These are phyloP conservation scores for Miamiensis avidus DNA, from an alignment of 169 alveolate species.

Conservation along the genomic window DNA sequence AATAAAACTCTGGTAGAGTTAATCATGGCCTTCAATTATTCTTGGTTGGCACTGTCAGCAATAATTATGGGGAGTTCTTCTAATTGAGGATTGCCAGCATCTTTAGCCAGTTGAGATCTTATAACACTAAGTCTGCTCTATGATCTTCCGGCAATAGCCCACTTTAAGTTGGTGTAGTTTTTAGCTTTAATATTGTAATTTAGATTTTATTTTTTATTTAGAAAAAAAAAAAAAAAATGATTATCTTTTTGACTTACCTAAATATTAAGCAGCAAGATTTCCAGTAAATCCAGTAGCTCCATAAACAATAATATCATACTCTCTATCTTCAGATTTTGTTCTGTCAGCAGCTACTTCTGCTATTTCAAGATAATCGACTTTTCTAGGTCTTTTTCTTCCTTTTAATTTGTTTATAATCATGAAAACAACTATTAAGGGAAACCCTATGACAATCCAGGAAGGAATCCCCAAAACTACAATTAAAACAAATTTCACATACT, in stretches of 20 bases:
- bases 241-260: neutral
- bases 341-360: neutral
- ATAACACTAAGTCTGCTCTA: neutral
- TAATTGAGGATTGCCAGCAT: neutral
- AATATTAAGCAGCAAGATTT: neutral
- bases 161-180: neutral
- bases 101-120: neutral
- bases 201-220: too few species aligned
- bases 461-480: neutral
- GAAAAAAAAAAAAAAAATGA: too few species aligned
- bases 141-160: neutral
- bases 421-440: neutral
- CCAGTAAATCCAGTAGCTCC: neutral
- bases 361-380: neutral
- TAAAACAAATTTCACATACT: neutral
- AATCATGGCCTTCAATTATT: neutral
- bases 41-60: neutral
- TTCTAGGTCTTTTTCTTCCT: neutral
- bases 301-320: neutral
- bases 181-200: neutral
- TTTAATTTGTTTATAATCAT: too few species aligned
- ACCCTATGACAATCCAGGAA: neutral
- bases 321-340: neutral
- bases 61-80: neutral
- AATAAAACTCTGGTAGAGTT: neutral